A percentile compares a stretch with the other conserved stretches of the same genome.
Evolutionary conservation across 305 asterid species (phyloP).

Genomic region (Solanum hybrid): DNA sequence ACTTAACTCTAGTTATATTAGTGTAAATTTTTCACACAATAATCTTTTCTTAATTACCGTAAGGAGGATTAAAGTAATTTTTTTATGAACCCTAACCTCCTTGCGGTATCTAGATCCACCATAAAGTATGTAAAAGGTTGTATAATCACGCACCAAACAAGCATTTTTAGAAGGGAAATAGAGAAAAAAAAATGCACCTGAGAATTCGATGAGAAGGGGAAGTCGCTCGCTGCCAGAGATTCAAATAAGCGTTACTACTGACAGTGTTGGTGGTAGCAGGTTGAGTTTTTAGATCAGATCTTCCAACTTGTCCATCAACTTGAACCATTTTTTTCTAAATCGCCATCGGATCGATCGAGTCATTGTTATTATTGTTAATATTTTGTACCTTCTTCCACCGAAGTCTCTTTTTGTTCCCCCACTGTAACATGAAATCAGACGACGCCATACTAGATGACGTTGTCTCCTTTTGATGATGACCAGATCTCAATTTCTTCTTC

Average conservation of each 20-base stretch:
- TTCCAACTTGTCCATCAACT: conserved; percentile 50
- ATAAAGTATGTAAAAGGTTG: not conserved
- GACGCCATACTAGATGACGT: conserved; percentile 45
- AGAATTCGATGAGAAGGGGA: conserved; percentile 65
- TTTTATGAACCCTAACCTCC: not conserved
- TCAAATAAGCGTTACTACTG: conserved; percentile 29
- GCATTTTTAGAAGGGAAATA: not conserved
- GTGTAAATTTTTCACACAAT: not conserved
- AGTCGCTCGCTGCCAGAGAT: conserved; percentile 74
- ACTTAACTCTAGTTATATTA: not conserved
- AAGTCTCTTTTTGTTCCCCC: conserved; percentile 79
- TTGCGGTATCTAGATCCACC: not conserved
- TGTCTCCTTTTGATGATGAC: conserved; percentile 18
- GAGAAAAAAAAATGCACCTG: conserved; percentile 26
- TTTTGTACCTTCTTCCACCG: conserved; percentile 70
- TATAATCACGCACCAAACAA: not conserved
- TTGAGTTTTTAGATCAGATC: conserved; percentile 44
- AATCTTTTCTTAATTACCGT: not conserved
- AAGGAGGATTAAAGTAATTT: not conserved
- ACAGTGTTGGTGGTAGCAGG: not conserved
- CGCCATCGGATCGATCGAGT: conserved; percentile 28
- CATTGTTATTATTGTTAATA: conserved; percentile 7
- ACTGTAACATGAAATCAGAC: conserved; percentile 68
- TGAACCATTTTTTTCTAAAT: conserved; percentile 31
- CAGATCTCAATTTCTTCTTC: conserved; percentile 57